Conservation (phyloP, 805 yeast genomes). For the Cyberlindnera japonica region DNA sequence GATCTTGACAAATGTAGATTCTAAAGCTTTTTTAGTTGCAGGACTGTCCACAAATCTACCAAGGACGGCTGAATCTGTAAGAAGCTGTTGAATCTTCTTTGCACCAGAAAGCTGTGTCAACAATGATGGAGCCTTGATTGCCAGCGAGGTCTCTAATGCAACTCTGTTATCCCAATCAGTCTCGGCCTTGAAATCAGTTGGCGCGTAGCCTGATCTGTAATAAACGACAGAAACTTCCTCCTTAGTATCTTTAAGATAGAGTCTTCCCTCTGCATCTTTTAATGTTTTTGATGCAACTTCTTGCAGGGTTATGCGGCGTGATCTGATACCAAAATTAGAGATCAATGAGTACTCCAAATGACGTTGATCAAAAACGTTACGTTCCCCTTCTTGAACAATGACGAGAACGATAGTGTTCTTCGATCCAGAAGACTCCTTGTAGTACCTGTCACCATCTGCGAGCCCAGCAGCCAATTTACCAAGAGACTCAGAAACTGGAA, state of each 20-base stretch:
- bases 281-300: conserved; percentile 45
- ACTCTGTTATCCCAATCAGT: conserved; percentile 77
- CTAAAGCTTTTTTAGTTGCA: conserved; percentile 20
- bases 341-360: conserved; percentile 70
- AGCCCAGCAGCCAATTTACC: conserved; percentile 62
- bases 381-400: conserved; percentile 79
- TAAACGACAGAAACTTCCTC: conserved; percentile 85
- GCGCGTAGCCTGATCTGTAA: conserved; percentile 86
- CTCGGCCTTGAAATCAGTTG: conserved; percentile 66
- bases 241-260: conserved; percentile 50
- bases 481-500: conserved; percentile 70
- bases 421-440: conserved; percentile 33
- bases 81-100: conserved; percentile 87
- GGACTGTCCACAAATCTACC: conserved; percentile 40
- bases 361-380: conserved; percentile 91
- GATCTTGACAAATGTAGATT: conserved; percentile 74
- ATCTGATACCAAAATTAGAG: conserved; percentile 49
- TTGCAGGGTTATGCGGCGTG: conserved; percentile 64
- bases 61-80: conserved; percentile 55
- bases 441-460: conserved; percentile 59
- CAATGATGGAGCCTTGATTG: conserved; percentile 89
- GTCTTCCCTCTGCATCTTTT: conserved; percentile 40
- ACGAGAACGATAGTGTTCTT: conserved; percentile 59
- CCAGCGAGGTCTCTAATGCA: conserved; percentile 64
- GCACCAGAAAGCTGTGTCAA: conserved; percentile 90